phyloP scores from a whole-genome alignment of 768 basidiomycete species.

The Rubroboletus pulcherrimus region DNA sequence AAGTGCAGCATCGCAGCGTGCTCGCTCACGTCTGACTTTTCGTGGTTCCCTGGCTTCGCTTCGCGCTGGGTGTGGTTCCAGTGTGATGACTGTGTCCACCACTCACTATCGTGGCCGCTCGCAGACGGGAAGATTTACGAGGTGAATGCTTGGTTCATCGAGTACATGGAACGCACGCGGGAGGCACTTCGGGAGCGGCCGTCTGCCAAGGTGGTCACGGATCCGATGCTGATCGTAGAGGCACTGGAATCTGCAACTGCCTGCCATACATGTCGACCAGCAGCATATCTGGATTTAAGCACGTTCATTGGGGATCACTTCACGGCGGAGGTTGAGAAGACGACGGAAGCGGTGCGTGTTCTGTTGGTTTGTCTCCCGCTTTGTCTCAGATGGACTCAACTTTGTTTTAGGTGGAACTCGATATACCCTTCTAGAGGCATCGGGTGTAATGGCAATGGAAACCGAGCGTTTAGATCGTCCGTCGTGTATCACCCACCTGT shows the following conservation, averaged over 20 bases:
- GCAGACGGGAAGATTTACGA: constrained; percentile 35
- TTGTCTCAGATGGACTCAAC: constrained; percentile 9
- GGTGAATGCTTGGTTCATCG: constrained; percentile 34
- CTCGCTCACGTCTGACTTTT: constrained; percentile 33
- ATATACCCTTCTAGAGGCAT: constrained; percentile 25
- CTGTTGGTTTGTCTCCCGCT: not conserved
- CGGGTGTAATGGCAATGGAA: not conserved
- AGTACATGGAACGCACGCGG: constrained; percentile 33
- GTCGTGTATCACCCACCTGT: constrained; percentile 11
- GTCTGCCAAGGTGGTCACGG: constrained; percentile 28
- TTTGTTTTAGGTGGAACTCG: constrained; percentile 29
- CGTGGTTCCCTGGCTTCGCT: constrained; percentile 35
- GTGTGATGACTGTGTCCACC: constrained; percentile 36
- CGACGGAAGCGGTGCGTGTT: constrained; percentile 27
- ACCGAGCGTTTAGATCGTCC: not conserved
- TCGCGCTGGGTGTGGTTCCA: constrained; percentile 39
- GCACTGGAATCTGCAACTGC: constrained; percentile 26
- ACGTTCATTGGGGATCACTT: constrained; percentile 32
- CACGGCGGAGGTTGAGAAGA: constrained; percentile 27
- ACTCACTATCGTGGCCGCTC: constrained; percentile 32
- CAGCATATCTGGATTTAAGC: constrained; percentile 31
- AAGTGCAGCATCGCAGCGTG: constrained; percentile 30
- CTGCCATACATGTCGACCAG: constrained; percentile 30
- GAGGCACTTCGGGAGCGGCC: constrained; percentile 30
- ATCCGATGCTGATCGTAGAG: constrained; percentile 31